Evolutionary conservation across 1,139 yeast species (phyloP).

Genomic region (Kluyveromyces sp.): DNA sequence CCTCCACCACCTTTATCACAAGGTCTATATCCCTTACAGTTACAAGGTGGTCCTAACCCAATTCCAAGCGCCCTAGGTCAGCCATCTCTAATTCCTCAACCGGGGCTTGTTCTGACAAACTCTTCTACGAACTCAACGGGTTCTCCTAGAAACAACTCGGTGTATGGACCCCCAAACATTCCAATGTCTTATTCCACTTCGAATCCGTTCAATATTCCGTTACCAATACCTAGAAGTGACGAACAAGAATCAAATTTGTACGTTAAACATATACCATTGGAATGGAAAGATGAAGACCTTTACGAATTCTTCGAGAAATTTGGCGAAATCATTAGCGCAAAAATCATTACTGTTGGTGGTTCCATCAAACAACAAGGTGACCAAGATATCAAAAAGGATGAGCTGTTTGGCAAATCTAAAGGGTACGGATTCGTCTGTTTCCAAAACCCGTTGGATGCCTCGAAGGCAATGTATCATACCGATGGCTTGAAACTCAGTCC

Average conservation of each 20-base stretch:
- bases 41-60: not conserved
- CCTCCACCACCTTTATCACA: conserved; percentile 1
- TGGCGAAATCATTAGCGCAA: conserved; percentile 42
- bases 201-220: conserved; percentile 1
- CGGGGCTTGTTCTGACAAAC: conserved; percentile 1
- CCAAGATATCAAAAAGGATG: conserved; percentile 9
- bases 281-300: conserved; percentile 29
- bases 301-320: conserved; percentile 30
- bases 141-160: conserved; percentile 5
- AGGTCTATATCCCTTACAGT: not conserved
- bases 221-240: conserved; percentile 29
- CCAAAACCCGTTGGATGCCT: conserved; percentile 41
- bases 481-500: conserved; percentile 30
- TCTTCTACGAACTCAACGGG: conserved; percentile 1
- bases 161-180: conserved; percentile 3
- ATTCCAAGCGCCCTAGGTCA: not conserved
- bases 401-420: conserved; percentile 32
- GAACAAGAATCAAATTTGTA: conserved; percentile 33
- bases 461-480: conserved; percentile 40
- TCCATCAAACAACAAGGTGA: conserved; percentile 17
- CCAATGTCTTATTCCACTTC: not conserved
- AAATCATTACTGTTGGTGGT: conserved; percentile 41
- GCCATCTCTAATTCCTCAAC: conserved; percentile 1
- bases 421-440: conserved; percentile 50
- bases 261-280: conserved; percentile 30